A percentile compares a stretch with the other conserved stretches of the same genome.
Evolutionary conservation across 2,329 filamentous ascomycete genomes (phyloP).

Genomic region (Cordyceps farinosa): DNA sequence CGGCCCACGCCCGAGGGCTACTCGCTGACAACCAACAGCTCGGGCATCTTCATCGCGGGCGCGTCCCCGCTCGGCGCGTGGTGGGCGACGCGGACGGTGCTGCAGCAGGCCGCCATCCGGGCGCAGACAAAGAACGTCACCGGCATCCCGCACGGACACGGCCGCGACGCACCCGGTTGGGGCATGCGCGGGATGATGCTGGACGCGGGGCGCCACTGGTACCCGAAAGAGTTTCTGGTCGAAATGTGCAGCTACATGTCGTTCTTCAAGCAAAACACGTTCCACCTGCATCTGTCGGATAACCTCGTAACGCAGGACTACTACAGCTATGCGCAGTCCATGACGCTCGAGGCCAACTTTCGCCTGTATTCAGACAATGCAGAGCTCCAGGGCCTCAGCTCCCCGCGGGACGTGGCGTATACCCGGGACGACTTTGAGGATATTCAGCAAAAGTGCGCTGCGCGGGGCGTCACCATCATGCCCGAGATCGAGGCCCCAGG

Average conservation of each 20-base stretch:
- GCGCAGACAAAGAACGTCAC: slow-evolving; percentile 23
- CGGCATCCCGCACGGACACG: slow-evolving; percentile 38
- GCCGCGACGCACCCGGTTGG: slow-evolving; percentile 50
- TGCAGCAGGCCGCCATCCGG: slow-evolving; percentile 47
- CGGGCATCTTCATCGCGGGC: slow-evolving; percentile 45
- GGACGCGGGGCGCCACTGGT: slow-evolving; percentile 54
- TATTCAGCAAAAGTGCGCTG: slow-evolving; percentile 49
- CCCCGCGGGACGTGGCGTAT: slow-evolving; percentile 53
- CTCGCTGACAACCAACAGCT: slow-evolving; percentile 37
- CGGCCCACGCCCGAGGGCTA: slow-evolving; percentile 48
- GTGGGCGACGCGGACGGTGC: slow-evolving; percentile 55
- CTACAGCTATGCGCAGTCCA: slow-evolving; percentile 44
- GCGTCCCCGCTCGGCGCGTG: slow-evolving; percentile 53
- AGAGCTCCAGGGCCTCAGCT: slow-evolving; percentile 46
- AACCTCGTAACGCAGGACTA: slow-evolving; percentile 45
- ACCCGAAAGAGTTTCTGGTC: slow-evolving; percentile 49
- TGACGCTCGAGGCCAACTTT: slow-evolving; percentile 53
- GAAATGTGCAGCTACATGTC: slow-evolving; percentile 58
- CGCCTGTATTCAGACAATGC: slow-evolving; percentile 47
- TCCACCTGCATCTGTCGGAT: slow-evolving; percentile 57
- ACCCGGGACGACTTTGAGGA: slow-evolving; percentile 47
- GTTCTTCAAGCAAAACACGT: slow-evolving; percentile 58
- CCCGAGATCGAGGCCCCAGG: slow-evolving; percentile 59
- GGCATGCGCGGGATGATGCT: slow-evolving; percentile 46
- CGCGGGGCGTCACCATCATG: slow-evolving; percentile 54